Conservation (phyloP, 2,329 filamentous ascomycete species). For the Curvularia hawaiiensis region DNA sequence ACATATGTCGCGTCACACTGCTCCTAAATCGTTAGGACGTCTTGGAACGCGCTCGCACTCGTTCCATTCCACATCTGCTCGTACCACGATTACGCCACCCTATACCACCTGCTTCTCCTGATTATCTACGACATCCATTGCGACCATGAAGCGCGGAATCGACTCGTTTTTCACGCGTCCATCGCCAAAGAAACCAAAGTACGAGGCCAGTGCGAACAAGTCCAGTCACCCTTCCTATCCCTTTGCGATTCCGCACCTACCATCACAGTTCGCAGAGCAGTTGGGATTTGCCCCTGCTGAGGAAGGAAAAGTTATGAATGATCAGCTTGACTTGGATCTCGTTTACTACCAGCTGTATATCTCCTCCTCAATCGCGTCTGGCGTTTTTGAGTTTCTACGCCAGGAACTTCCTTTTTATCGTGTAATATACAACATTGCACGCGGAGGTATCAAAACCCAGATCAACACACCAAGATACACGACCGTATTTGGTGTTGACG, state of each 20-base stretch:
- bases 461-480: constrained; percentile 68
- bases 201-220: constrained; percentile 29
- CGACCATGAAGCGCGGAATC: constrained; percentile 59
- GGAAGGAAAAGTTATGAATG: constrained; percentile 62
- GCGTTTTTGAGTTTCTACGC: constrained; percentile 73
- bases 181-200: constrained; percentile 48
- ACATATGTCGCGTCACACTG: not conserved
- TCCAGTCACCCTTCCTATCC: constrained; percentile 60
- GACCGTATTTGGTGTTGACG: constrained; percentile 66
- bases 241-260: constrained; percentile 57
- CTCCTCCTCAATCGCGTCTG: constrained; percentile 58
- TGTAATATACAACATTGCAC: constrained; percentile 73
- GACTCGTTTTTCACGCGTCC: constrained; percentile 69
- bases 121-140: not conserved
- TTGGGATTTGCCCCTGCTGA: constrained; percentile 56
- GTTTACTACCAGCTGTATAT: constrained; percentile 79
- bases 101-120: not conserved
- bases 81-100: not conserved
- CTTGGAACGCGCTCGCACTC: not conserved
- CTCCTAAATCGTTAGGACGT: not conserved
- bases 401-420: constrained; percentile 76
- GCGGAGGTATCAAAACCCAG: constrained; percentile 65
- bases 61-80: not conserved
- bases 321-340: constrained; percentile 73
- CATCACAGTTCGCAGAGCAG: constrained; percentile 49